phyloP scores from a whole-genome alignment of 176 grass and related monocot species.

The Pharus latifolius region DNA sequence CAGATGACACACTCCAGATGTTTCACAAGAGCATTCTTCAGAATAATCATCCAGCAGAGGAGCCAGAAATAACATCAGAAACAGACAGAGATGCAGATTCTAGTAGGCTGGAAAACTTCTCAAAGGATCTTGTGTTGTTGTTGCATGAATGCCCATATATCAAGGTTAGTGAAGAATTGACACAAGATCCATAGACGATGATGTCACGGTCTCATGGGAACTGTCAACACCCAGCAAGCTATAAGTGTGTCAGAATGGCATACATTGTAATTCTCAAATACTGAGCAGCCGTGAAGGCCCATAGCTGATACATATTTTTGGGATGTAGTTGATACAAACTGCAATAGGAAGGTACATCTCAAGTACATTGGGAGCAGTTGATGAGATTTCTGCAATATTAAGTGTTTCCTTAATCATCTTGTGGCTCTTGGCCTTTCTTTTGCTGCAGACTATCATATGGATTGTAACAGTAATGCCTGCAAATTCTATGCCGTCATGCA shows the following conservation, averaged over 20 bases:
- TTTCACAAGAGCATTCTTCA: conserved; percentile 33
- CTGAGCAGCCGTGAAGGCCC: not conserved
- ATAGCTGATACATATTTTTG: not conserved
- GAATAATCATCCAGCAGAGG: not conserved
- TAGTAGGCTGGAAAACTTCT: conserved; percentile 30
- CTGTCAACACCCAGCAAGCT: not conserved
- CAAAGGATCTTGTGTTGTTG: conserved; percentile 38
- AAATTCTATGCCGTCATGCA: not conserved
- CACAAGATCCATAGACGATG: not conserved
- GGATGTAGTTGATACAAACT: not conserved
- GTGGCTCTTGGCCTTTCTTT: not conserved
- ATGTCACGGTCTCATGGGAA: not conserved
- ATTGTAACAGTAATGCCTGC: not conserved
- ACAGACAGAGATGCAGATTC: conserved; percentile 5
- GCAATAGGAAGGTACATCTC: not conserved
- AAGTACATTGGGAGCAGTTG: no score
- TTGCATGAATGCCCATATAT: conserved; percentile 38
- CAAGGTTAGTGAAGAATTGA: conserved; percentile 33
- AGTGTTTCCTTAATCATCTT: not conserved
- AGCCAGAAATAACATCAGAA: not conserved
- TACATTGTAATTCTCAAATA: not conserved
- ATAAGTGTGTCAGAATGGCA: not conserved
- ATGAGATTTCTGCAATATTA: not conserved
- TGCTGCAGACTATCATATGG: not conserved
- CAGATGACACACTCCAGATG: conserved; percentile 36